A percentile compares a stretch with the other conserved stretches of the same genome.
Conservation (phyloP, 441 rosid species). For the Viola pubescens region DNA sequence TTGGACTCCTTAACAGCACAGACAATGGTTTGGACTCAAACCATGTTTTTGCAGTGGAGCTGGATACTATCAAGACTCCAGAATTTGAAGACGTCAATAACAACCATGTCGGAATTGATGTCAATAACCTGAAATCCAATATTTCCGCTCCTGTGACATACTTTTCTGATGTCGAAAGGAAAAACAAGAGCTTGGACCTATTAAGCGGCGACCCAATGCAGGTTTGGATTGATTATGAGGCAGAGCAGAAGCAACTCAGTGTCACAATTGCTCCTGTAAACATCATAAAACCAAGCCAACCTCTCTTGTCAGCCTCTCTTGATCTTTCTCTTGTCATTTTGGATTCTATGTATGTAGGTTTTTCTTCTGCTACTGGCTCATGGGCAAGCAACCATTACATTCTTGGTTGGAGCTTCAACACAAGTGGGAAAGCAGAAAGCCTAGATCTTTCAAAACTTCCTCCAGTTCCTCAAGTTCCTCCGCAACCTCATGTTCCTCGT, state of each 20-base stretch:
- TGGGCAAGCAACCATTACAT: conserved; percentile 62
- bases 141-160: conserved; percentile 33
- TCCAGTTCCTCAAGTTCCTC: conserved; percentile 39
- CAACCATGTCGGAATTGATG: conserved; percentile 61
- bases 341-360: conserved; percentile 64
- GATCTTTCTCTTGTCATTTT: conserved; percentile 52
- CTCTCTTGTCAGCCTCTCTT: conserved; percentile 38
- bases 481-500: background rate
- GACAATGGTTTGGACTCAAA: conserved; percentile 26
- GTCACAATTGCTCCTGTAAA: conserved; percentile 52
- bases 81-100: conserved; percentile 29
- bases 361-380: conserved; percentile 77
- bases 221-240: conserved; percentile 73
- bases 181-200: conserved; percentile 29
- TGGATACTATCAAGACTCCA: conserved; percentile 29
- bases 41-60: conserved; percentile 46
- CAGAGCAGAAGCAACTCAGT: conserved; percentile 24
- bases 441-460: conserved; percentile 60
- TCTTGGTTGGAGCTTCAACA: conserved; percentile 66
- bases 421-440: conserved; percentile 33
- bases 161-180: conserved; percentile 20
- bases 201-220: conserved; percentile 51
- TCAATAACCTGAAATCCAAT: conserved; percentile 32
- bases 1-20: conserved; percentile 42
- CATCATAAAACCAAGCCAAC: conserved; percentile 37